Conservation (phyloP, 2,329 filamentous ascomycete genomes). For the Venturia aucupariae region DNA sequence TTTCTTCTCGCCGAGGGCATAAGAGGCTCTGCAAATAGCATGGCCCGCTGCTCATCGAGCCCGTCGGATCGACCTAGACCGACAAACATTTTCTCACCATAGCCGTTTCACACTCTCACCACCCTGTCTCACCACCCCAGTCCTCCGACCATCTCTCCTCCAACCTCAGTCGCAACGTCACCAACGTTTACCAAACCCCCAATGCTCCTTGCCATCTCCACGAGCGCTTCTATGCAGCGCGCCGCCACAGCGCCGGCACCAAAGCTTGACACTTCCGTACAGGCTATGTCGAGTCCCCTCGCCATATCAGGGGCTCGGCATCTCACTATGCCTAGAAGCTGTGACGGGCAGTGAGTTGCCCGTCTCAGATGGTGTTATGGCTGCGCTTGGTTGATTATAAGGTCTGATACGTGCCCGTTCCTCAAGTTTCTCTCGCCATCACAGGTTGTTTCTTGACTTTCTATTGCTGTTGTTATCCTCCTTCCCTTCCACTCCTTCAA, state of each 20-base stretch:
- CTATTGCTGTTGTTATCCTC: conserved; percentile 11
- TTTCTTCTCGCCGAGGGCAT: not conserved
- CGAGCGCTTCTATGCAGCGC: conserved; percentile 10
- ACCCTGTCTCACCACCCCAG: conserved; percentile 11
- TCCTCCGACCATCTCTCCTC: conserved; percentile 9
- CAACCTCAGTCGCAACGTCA: conserved; percentile 8
- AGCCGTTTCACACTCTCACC: conserved; percentile 8
- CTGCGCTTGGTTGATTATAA: conserved; percentile 13
- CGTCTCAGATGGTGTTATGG: conserved; percentile 6
- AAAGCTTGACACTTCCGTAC: conserved; percentile 7
- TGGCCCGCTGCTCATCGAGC: not conserved
- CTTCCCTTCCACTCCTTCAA: conserved; percentile 9
- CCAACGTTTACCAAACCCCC: not conserved
- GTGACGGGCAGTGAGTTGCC: not conserved
- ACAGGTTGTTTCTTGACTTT: conserved; percentile 12
- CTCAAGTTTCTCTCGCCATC: conserved; percentile 12
- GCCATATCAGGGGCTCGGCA: conserved; percentile 11
- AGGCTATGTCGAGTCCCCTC: conserved; percentile 1
- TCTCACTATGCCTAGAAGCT: conserved; percentile 4
- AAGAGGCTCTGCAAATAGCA: conserved; percentile 6
- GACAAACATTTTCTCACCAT: not conserved
- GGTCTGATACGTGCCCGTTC: conserved; percentile 8
- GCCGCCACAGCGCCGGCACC: not conserved
- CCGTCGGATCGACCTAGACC: not conserved
- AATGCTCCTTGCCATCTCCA: conserved; percentile 1